Evolutionary conservation across 805 yeast genomes (phyloP).

Genomic region (Spathaspora boniae): DNA sequence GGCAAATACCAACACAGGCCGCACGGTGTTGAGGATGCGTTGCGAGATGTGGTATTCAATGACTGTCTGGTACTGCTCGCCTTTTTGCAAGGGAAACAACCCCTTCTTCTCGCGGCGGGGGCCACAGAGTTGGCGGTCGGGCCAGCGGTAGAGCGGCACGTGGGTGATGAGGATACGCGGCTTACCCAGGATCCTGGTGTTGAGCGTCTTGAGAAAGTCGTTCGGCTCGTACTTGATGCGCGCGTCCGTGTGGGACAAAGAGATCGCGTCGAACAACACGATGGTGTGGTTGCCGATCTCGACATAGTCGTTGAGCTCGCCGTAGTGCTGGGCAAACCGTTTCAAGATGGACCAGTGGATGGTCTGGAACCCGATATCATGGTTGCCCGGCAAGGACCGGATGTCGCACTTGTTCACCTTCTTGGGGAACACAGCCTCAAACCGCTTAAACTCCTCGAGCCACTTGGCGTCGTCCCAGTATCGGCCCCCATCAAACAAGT

Average conservation of each 20-base stretch:
- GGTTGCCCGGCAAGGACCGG: constrained; percentile 76
- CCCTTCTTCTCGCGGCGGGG: constrained; percentile 65
- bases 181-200: constrained; percentile 19
- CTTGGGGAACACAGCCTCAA: constrained; percentile 61
- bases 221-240: constrained; percentile 48
- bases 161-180: constrained; percentile 79
- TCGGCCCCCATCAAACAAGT: constrained; percentile 92
- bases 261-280: constrained; percentile 77
- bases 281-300: constrained; percentile 68
- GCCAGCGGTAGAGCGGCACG: constrained; percentile 80
- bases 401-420: constrained; percentile 40
- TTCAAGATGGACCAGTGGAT: constrained; percentile 53
- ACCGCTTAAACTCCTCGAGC: constrained; percentile 69
- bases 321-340: constrained; percentile 72
- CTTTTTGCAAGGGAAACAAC: constrained; percentile 65
- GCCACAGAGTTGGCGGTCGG: constrained; percentile 66
- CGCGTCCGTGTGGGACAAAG: constrained; percentile 58
- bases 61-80: constrained; percentile 90
- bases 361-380: constrained; percentile 92
- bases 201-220: constrained; percentile 44
- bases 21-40: constrained; percentile 51
- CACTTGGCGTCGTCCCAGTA: constrained; percentile 69
- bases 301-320: constrained; percentile 55
- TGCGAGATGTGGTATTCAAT: constrained; percentile 59
- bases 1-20: constrained; percentile 71